Base-by-base conservation (phyloP, 352 stramenopile species). In the Phytophthora lateralis region DNA sequence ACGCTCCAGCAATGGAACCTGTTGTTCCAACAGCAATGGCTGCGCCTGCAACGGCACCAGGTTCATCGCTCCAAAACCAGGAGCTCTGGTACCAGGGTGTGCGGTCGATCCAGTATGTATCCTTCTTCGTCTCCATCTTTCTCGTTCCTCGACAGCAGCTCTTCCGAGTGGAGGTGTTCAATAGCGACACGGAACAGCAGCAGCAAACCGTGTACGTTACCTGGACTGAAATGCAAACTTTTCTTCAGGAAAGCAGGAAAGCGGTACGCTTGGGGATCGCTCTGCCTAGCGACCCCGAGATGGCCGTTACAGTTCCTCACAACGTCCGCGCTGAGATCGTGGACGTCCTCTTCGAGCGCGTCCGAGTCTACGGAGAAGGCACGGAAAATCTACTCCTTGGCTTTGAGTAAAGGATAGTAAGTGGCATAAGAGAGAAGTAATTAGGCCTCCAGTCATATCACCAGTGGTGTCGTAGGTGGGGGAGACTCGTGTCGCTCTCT, bases 141-240 rank as follows among this genome's bases (percentile, higher is more conserved):
- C 77, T 76, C 55, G 82, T 88, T 15, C 71, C 73, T 47, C 87
- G 74, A 70, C 80, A 91, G 46, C 63, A 66, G 38, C 68, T 88
- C 42, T 88, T 90, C 58, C 78, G 82, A 15, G 78, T 93, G 26
- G 82, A 93, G 42, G 61, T 90, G 6, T 90, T 93, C 53, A 91
- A 91, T 56, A 91, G 75, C 59, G 82, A 93, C 52, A 90, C 77
- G 14, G 85, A 93, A 41, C 72, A 88, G 45, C 72, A 86, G 45
- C 78, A 85, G 60, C 84, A 93, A 42, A 91, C 85, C 0, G 82
- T 91, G 30, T 87, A 93, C 38, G 80, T 93, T 17, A 76, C 80
- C 4, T 73, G 71, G 43, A 68, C 66, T 24, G 81, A 91, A 50
- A 78, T 93, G 67, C 55, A 80, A 58, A 4, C 57, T 50, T 90